A percentile compares a stretch with the other conserved stretches of the same genome.
These are phyloP conservation scores for Phytophthora tentaculata DNA, from an alignment of 352 stramenopile genomes.

Conservation along the genomic window DNA sequence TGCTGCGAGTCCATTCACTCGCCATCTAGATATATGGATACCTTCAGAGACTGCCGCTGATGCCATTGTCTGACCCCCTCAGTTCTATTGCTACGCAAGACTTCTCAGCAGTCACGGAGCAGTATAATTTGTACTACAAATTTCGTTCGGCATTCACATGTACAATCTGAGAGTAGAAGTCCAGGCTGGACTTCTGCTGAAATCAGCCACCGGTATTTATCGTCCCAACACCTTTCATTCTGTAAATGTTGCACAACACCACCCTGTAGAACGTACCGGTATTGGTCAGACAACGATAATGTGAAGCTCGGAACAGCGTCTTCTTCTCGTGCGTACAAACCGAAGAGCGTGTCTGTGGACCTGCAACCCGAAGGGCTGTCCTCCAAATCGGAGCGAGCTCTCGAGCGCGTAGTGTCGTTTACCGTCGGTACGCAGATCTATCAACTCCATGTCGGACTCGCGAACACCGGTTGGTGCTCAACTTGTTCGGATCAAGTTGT, in stretches of 20 bases:
- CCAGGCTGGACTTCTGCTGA: no score
- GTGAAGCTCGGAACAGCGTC: not conserved
- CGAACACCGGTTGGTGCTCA: no score
- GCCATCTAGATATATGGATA: not conserved
- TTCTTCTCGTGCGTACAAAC: not conserved
- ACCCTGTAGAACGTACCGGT: not conserved
- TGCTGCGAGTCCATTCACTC: not conserved
- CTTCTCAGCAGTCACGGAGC: not conserved
- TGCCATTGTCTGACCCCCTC: not conserved
- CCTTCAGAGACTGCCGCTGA: not conserved
- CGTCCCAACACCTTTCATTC: not conserved
- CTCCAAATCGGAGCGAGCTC: slow-evolving; percentile 22
- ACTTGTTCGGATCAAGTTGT: no score
- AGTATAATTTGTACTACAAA: not conserved
- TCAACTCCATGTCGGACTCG: slow-evolving; percentile 16
- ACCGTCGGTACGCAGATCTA: slow-evolving; percentile 3
- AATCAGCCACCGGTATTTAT: not conserved
- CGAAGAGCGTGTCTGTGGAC: not conserved
- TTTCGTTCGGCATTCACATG: not conserved
- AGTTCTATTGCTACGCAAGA: not conserved
- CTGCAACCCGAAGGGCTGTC: slow-evolving; percentile 9
- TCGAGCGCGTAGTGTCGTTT: slow-evolving; percentile 21
- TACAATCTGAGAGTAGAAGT: not conserved
- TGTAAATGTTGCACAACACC: not conserved
- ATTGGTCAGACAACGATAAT: not conserved